A percentile compares a stretch with the other conserved stretches of the same genome.
phyloP scores from a whole-genome alignment of 768 basidiomycete genomes.

The Calocybe cyanea region DNA sequence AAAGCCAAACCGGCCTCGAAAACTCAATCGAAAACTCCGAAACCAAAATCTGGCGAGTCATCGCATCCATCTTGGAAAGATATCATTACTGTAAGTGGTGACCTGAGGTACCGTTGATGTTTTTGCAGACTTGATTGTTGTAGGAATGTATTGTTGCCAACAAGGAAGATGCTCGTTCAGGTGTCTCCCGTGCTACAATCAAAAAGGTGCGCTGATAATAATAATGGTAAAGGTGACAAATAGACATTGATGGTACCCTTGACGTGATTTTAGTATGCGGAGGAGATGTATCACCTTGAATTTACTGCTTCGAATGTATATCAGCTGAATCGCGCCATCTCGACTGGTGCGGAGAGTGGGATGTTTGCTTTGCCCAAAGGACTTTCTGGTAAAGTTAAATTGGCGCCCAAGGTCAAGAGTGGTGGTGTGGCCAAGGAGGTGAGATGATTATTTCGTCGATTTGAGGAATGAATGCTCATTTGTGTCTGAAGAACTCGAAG shows the following conservation, averaged over 20 bases:
- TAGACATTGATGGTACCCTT: constrained; percentile 12
- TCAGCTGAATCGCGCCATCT: constrained; percentile 74
- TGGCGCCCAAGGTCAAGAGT: constrained; percentile 51
- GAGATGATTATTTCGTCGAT: constrained; percentile 9
- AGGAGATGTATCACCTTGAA: constrained; percentile 76
- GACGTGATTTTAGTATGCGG: constrained; percentile 58
- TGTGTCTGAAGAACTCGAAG: constrained; percentile 40
- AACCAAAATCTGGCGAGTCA: constrained; percentile 20
- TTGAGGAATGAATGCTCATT: too few relatives aligned
- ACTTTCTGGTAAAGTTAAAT: constrained; percentile 61
- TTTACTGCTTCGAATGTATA: constrained; percentile 62
- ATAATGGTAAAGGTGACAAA: not conserved
- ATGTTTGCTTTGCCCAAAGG: constrained; percentile 37
- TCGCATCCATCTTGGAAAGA: constrained; percentile 53
- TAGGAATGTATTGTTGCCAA: constrained; percentile 72
- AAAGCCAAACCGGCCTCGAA: constrained; percentile 33
- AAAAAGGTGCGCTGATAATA: constrained; percentile 67
- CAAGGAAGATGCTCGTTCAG: constrained; percentile 61
- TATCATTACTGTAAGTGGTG: constrained; percentile 41
- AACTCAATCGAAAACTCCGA: constrained; percentile 21
- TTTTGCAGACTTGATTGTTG: not conserved
- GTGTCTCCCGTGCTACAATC: constrained; percentile 73
- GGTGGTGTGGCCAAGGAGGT: constrained; percentile 59
- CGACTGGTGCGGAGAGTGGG: constrained; percentile 54
- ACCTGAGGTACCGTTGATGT: not conserved